Evolutionary conservation across 129 eudicot species (phyloP).

Genomic region (Flaveria sonorensis): DNA sequence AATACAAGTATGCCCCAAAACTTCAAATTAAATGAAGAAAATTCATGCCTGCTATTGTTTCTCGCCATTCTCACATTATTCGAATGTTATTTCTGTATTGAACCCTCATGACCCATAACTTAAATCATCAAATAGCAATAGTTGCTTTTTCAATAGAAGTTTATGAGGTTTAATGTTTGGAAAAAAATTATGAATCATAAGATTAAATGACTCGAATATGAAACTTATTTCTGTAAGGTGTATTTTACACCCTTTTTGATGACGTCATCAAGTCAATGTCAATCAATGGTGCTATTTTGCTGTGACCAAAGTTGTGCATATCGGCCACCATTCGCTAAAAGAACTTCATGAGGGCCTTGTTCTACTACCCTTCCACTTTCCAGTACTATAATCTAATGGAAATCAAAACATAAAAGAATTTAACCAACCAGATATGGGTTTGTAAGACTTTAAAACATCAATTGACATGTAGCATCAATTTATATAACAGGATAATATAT

Average conservation of each 20-base stretch:
- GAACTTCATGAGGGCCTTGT: conserved; percentile 91
- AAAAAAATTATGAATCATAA: too few relatives aligned
- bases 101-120: too few relatives aligned
- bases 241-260: conserved; percentile 17
- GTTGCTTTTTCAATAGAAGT: background rate
- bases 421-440: background rate
- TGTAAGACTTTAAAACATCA: background rate
- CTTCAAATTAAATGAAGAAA: too few relatives aligned
- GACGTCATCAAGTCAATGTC: conserved; percentile 38
- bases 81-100: too few relatives aligned
- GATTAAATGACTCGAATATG: background rate
- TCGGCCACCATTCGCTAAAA: conserved; percentile 74
- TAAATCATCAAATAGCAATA: too few relatives aligned
- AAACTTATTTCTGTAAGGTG: conserved; percentile 20
- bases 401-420: conserved; percentile 1
- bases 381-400: conserved; percentile 71
- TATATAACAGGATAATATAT: background rate
- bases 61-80: too few relatives aligned
- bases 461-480: background rate
- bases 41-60: too few relatives aligned
- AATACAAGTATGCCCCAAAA: too few relatives aligned
- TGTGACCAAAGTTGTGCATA: conserved; percentile 96
- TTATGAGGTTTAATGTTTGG: background rate
- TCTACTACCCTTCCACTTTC: conserved; percentile 92
- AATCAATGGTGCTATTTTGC: conserved; percentile 71